Base-by-base conservation (phyloP, 257 asterid species). In the Datura wrightii region DNA sequence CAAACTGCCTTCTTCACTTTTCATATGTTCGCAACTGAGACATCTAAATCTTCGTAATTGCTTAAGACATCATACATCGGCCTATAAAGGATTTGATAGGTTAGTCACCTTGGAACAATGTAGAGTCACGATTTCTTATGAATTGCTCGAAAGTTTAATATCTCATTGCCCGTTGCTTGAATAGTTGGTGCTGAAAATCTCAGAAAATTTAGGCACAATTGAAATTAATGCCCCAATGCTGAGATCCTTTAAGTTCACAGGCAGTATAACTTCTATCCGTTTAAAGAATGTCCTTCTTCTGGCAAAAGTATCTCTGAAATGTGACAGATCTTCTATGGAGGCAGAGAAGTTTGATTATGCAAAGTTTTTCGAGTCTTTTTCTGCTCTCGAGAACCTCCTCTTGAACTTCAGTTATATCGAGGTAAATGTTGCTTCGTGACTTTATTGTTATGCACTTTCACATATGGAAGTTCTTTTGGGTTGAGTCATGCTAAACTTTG, bases 101-200 rank as follows among this genome's bases (percentile, higher is more conserved):
- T 31, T 63, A 63, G 31, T 34, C 31, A 63, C 42, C 44, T 15
- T 66, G 48, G 46, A 13, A 66, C 48, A 36, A 5, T 36, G 10
- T 36, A 42, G 18, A 5, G 46, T 66, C 74, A 36, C 5, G 36
- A 66, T 36, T 66, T 66, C 74, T 66, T 66, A 46, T 66, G 74
- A 66, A 66, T 16, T 66, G 2, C 74, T 66, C 5, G 46, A 14
- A 66, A 36, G 10, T 66, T 66, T 66, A 36, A 14, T 36, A 36
- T 13, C 74, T 36, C 74, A 36, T 66, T 66, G 19, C 74, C 74
- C 46, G 48, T 66, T 66, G 74, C 74, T 66, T 66, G 74, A 66
- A 46, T 39, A 13, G 46, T 66, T 66, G 74, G 74, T 36, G 8
- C 74, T 66, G 74, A 14, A 13, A 11, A 66, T 11, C 11, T 1